Base-by-base conservation (phyloP, 2,329 filamentous ascomycete species). In the Xylariaceae sp. region DNA sequence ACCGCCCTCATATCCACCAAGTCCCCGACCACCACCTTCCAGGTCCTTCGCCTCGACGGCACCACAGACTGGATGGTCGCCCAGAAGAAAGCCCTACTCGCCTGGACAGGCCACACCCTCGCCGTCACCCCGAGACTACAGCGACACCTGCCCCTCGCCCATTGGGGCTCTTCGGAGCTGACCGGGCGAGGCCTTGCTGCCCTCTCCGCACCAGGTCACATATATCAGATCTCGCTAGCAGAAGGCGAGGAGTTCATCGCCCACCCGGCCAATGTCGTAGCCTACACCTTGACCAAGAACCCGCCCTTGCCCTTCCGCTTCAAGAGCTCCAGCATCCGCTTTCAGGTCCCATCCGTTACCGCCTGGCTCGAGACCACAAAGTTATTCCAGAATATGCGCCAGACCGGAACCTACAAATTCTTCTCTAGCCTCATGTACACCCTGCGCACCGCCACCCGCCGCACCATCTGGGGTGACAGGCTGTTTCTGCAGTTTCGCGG, bases 11-110 rank as follows among this genome's bases (percentile, higher is more conserved):
- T 99, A 60, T 88, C 89, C 30, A 90, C 92, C 19, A 94, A 90
- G 67, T 90, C 90, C 5, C 83, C 89, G 5, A 84, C 86, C 45
- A 94, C 91, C 1, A 91, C 90, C 6, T 91, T 99, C 60, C 85
- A 88, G 11, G 83, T 95, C 7, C 78, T 99, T 22, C 87, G 92
- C 66, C 81, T 99, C 44, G 90, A 99, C 73, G 94, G 94, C 50
- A 90, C 90, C 5, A 85, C 90, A 50, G 94, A 99, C 71, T 99
- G 94, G 92, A 89, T 96, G 76, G 75, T 99, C 9, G 81, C 89
- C 6, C 91, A 97, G 67, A 81, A 89, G 54, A 86, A 89, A 57
- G 90, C 90, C 1, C 76, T 99, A 46, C 77, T 97, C n/a, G 94
- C 94, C 47, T 99, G 94, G 94, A 96, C 92, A 0, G 94, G 94